phyloP scores from a whole-genome alignment of 345 rosid genomes.

The Bruguiera parviflora region DNA sequence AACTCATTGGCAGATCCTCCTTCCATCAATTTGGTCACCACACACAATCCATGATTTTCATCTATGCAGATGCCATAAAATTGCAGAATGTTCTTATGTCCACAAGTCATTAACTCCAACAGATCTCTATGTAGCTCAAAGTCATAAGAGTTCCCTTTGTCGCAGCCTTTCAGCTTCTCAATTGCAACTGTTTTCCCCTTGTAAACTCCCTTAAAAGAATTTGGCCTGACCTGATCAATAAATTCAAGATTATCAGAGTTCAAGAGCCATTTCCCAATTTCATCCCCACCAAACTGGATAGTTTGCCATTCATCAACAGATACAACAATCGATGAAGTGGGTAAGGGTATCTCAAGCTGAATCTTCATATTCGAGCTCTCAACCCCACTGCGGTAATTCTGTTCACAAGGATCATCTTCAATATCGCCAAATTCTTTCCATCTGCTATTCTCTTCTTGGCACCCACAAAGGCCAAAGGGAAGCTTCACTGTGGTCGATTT shows the following conservation, averaged over 20 bases:
- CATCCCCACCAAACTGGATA: slow-evolving; percentile 58
- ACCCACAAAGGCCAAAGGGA: slow-evolving; percentile 92
- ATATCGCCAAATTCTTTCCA: slow-evolving; percentile 60
- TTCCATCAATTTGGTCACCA: slow-evolving; percentile 86
- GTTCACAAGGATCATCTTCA: slow-evolving; percentile 64
- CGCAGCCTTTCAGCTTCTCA: slow-evolving; percentile 94
- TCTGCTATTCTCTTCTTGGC: slow-evolving; percentile 76
- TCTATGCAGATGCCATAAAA: slow-evolving; percentile 84
- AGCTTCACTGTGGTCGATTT: slow-evolving; percentile 70
- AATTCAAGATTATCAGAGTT: slow-evolving; percentile 74
- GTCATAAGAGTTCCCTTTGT: slow-evolving; percentile 83
- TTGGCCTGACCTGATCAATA: slow-evolving; percentile 62
- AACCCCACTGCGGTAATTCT: slow-evolving; percentile 40
- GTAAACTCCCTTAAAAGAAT: slow-evolving; percentile 68
- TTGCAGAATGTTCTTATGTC: slow-evolving; percentile 78
- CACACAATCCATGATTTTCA: slow-evolving; percentile 85
- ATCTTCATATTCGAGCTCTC: slow-evolving; percentile 45
- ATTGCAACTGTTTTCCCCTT: slow-evolving; percentile 74
- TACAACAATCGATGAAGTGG: slow-evolving; percentile 60
- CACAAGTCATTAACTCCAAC: slow-evolving; percentile 88
- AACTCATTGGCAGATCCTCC: slow-evolving; percentile 83
- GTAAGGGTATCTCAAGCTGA: slow-evolving; percentile 77
- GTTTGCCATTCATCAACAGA: slow-evolving; percentile 96
- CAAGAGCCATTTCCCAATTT: slow-evolving; percentile 76
- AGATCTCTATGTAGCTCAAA: slow-evolving; percentile 78